phyloP scores from a whole-genome alignment of 352 stramenopile genomes.

The Pythium phragmitis region DNA sequence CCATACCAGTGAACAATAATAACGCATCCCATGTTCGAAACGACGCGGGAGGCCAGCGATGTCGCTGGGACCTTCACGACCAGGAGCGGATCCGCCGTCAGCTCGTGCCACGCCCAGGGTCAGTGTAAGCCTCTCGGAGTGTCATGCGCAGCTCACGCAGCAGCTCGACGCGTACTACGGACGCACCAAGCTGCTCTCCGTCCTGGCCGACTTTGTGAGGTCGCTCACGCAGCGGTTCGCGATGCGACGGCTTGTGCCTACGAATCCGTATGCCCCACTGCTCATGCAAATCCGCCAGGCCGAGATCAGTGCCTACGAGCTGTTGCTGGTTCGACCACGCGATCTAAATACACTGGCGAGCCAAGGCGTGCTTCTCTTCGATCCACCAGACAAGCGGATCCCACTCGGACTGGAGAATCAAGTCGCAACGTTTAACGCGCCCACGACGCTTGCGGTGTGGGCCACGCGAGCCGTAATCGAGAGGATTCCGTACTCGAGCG shows the following conservation, averaged over 20 bases:
- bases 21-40: no score
- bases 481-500: conserved; percentile 7
- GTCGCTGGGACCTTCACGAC: not conserved
- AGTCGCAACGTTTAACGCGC: conserved; percentile 20
- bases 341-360: conserved; percentile 26
- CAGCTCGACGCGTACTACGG: conserved; percentile 48
- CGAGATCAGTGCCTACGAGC: conserved; percentile 26
- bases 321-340: conserved; percentile 24
- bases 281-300: conserved; percentile 34
- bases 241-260: conserved; percentile 30
- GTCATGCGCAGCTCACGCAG: conserved; percentile 27
- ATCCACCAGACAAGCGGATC: not conserved
- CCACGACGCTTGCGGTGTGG: conserved; percentile 15
- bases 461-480: conserved; percentile 8
- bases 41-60: no score
- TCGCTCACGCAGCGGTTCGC: conserved; percentile 32
- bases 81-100: not conserved
- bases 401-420: conserved; percentile 2
- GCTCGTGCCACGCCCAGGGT: not conserved
- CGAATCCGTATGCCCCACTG: conserved; percentile 39
- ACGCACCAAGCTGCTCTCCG: conserved; percentile 36
- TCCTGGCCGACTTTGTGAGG: conserved; percentile 34
- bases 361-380: conserved; percentile 10
- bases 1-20: no score
- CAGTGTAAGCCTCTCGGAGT: not conserved